Conservation (phyloP, 2,329 filamentous ascomycete species). For the Capronia coronata region DNA sequence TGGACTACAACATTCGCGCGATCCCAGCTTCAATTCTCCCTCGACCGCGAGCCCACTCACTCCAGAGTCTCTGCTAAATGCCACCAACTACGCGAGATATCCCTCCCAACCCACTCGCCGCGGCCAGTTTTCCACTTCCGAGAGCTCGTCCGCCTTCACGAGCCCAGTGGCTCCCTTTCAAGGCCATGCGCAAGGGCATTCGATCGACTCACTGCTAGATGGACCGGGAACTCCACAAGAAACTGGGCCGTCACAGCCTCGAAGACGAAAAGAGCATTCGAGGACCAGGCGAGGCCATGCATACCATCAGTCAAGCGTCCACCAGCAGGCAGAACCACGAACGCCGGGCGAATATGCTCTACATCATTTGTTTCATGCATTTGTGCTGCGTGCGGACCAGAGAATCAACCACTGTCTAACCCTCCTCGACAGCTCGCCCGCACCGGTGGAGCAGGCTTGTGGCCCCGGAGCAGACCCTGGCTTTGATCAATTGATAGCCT, state of each 20-base stretch:
- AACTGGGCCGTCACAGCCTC: conserved; percentile 11
- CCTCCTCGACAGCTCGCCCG: conserved; percentile 70
- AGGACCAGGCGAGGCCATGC: conserved; percentile 65
- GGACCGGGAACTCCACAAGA: conserved; percentile 38
- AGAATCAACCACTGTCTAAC: conserved; percentile 87
- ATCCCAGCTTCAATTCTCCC: conserved; percentile 76
- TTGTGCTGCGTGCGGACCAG: conserved; percentile 92
- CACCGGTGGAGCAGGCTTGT: conserved; percentile 81
- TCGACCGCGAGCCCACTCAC: conserved; percentile 66
- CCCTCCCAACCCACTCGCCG: conserved; percentile 7
- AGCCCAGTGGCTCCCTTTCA: conserved; percentile 20
- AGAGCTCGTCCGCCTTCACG: conserved; percentile 12
- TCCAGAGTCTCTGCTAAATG: conserved; percentile 25
- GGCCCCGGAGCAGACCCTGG: conserved; percentile 78
- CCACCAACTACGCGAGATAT: conserved; percentile 15
- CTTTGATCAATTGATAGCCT: conserved; percentile 91
- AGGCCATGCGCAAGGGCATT: conserved; percentile 31
- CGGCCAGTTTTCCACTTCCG: conserved; percentile 18
- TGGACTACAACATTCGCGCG: conserved; percentile 82
- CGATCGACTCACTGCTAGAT: conserved; percentile 32
- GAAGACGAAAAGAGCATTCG: conserved; percentile 53
- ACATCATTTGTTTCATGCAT: conserved; percentile 93
- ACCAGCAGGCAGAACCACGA: conserved; percentile 63
- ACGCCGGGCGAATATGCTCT: conserved; percentile 97
- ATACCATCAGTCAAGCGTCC: conserved; percentile 67